Evolutionary conservation across 208 protist species (phyloP), one percentile per base, ranked within the genome.

Genomic region (Wallacemonas sp.): DNA sequence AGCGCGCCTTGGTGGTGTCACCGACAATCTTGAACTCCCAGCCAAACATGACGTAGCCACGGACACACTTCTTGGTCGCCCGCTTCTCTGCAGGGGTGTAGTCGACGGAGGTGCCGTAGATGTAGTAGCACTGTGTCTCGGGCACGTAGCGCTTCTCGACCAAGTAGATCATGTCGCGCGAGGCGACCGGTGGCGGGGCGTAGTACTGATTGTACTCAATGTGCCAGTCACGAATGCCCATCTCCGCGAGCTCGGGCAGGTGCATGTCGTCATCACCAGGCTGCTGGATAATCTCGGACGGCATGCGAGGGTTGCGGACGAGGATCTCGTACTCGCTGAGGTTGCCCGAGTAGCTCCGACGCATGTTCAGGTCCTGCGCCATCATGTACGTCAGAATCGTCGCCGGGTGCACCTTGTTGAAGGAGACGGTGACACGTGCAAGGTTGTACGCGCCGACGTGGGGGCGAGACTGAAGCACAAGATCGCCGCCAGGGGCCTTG

Each of bases 371-470:
- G 70, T 86, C 70, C 50, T 89, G 72, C 23, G 74, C 64, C 67
- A 89, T 81, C 82, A 95, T 90, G 50, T 66, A 65, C 23, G 70
- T 63, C 5, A 95, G 65, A 14, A 95, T 70, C 18, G 74, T 59
- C 61, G 65, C 72, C 7, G 86, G 82, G 3, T 67, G 54, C 18
- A 83, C 68, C 62, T 76, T 57, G 22, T 74, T 65, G 42, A 95
- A 74, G 44, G 79, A 89, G 18, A 95, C 55, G 8, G 82, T 92
- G n/a, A 79, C 86, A 25, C 82, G 82, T 0, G 82, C 86, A 46
- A 93, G 93, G 76, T 93, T 89, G 67, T 91, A 95, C 10, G 79
- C 70, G 33, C 89, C 89, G 44, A 93, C 77, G 65, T 86, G 86
- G 1, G 84, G 81, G 18, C 81, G 76, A 1, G 86, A 86, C 44